Base-by-base conservation (phyloP, 2,329 filamentous ascomycete genomes). In the Drechslerella stenobrocha region DNA sequence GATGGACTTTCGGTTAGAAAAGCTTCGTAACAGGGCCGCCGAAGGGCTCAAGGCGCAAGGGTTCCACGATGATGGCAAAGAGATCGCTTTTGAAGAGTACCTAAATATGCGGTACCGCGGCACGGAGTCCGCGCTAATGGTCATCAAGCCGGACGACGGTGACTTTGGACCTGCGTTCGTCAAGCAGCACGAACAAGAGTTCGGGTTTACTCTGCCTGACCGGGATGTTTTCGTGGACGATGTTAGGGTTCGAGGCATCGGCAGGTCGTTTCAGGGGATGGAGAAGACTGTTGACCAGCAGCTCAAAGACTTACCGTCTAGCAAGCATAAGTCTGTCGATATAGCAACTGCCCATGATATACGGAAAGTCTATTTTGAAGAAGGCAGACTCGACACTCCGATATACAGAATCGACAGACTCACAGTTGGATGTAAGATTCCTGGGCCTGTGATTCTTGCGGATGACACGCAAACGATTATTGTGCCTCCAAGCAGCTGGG, bases 381-480 rank as follows among this genome's bases (percentile, higher is more conserved):
- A 86, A 3, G 89, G 90, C 1, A 82, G 90, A 23, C 78, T 82
- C 70, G 82, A 90, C 15, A 95, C 90, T 0, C 86, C 89, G 0
- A 84, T 96, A 51, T 96, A 90, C 77, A 90, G 88, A 76, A 82
- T 96, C 0, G 84, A 88, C 70, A 83, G 89, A 64, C 79, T 96
- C 8, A 78, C 80, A 1, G 80, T 89, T 3, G 89, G 90, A 1
- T 85, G 90, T 67, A 83, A 84, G 18, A 80, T 96, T 55, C 79
- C 81, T 48, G 91, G 91, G 0, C 91, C 91, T 0, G 90, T 90
- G 0, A 89, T 96, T 77, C 82, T 96, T 61, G 89, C 89, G 1
- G 91, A 92, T 74, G 87, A 87, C 6, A 91, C 88, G 0, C 92
- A 96, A 76, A 97, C 92, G 0, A 93, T 97, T 70, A 89, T 96